phyloP scores from a whole-genome alignment of 208 protist species.

The Leishmania turanica region DNA sequence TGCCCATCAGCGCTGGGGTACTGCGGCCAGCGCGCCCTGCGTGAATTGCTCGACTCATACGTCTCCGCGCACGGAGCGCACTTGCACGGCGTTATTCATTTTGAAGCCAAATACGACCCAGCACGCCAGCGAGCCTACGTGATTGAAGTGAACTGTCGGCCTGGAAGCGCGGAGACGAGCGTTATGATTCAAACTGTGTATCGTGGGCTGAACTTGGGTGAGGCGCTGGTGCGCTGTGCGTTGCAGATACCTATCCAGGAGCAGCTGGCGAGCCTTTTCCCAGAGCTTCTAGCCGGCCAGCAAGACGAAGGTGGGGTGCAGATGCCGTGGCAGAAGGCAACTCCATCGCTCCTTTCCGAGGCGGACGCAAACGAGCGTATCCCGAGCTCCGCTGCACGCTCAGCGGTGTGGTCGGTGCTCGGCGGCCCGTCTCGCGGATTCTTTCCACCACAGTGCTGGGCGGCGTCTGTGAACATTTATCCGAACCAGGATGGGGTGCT shows the following conservation, averaged over 20 bases:
- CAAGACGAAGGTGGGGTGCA: too few relatives aligned
- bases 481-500: slow-evolving; percentile 41
- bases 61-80: slow-evolving; percentile 30
- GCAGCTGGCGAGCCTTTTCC: slow-evolving; percentile 47
- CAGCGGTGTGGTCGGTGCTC: slow-evolving; percentile 27
- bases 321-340: too few relatives aligned
- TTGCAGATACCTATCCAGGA: slow-evolving; percentile 43
- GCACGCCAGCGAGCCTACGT: slow-evolving; percentile 44
- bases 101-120: slow-evolving; percentile 85
- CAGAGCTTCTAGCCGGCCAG: slow-evolving; percentile 7
- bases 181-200: slow-evolving; percentile 63
- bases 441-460: slow-evolving; percentile 39
- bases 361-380: background rate
- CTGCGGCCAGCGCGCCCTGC: slow-evolving; percentile 37
- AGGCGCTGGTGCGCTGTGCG: slow-evolving; percentile 70
- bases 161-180: slow-evolving; percentile 84
- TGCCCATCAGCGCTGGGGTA: slow-evolving; percentile 43
- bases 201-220: slow-evolving; percentile 60
- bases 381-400: background rate
- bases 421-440: slow-evolving; percentile 36
- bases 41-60: slow-evolving; percentile 52
- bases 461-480: slow-evolving; percentile 76
- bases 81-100: slow-evolving; percentile 77
- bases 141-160: slow-evolving; percentile 86
- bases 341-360: background rate